These are phyloP conservation scores for Hanseniaspora taiwanica DNA, from an alignment of 805 yeast species.

Conservation along the genomic window DNA sequence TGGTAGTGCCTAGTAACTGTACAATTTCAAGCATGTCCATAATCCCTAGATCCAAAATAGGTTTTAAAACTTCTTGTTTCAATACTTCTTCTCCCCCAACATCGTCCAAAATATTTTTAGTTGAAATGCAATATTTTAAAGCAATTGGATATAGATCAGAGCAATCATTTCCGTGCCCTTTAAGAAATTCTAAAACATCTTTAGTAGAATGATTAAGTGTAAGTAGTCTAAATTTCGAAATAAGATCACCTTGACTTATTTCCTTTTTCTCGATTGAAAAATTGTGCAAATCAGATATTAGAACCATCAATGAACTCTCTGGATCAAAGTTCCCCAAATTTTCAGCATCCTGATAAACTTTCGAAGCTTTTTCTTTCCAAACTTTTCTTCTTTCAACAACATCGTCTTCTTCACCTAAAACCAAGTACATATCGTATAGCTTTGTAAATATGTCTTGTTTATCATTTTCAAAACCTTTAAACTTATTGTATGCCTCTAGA, in stretches of 20 bases:
- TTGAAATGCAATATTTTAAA: conserved; percentile 47
- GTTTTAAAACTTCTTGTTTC: conserved; percentile 33
- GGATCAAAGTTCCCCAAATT: conserved; percentile 10
- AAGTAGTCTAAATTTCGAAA: conserved; percentile 43
- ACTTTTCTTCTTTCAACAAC: conserved; percentile 24
- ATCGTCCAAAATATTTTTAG: conserved; percentile 33
- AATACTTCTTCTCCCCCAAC: conserved; percentile 40
- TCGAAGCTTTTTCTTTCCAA: conserved; percentile 59
- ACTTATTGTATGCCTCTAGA: conserved; percentile 59
- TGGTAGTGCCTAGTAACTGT: conserved; percentile 49
- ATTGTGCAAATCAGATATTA: conserved; percentile 31
- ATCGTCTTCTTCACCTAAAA: conserved; percentile 34
- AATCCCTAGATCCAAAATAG: conserved; percentile 37
- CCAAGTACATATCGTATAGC: conserved; percentile 67
- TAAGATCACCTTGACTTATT: conserved; percentile 22
- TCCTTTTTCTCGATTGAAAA: conserved; percentile 35
- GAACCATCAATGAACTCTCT: conserved; percentile 19
- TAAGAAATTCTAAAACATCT: conserved; percentile 43
- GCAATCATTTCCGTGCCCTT: conserved; percentile 45
- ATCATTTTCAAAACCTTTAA: conserved; percentile 57
- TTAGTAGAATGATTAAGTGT: conserved; percentile 44
- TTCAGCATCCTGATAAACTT: conserved; percentile 34
- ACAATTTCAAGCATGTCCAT: conserved; percentile 68
- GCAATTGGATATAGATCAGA: conserved; percentile 57
- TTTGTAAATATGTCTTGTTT: conserved; percentile 64